phyloP scores from a whole-genome alignment of 139 green algal species.

The Chlamydomonas sp. region DNA sequence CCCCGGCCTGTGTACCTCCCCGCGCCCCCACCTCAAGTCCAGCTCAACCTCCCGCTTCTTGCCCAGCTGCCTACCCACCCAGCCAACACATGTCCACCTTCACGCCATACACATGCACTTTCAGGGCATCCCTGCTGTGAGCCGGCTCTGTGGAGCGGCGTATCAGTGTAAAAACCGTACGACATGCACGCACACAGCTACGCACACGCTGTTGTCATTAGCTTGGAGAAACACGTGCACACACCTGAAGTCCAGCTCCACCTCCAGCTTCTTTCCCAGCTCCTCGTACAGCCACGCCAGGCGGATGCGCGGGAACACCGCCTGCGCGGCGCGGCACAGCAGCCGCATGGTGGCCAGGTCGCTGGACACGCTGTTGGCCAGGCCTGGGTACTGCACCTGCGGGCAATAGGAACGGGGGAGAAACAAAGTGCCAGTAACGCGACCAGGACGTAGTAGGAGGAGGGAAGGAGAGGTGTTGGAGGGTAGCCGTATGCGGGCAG shows the following conservation, averaged over 20 bases:
- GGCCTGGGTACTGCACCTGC: slow-evolving; percentile 71
- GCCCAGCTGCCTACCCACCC: slow-evolving; percentile 45
- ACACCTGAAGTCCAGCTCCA: slow-evolving; percentile 86
- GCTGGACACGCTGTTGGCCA: slow-evolving; percentile 63
- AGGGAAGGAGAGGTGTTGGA: slow-evolving; percentile 2
- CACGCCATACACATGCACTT: too few species aligned
- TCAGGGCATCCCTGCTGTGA: too few species aligned
- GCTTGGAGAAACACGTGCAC: background rate
- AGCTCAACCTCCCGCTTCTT: slow-evolving; percentile 72
- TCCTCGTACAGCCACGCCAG: slow-evolving; percentile 76
- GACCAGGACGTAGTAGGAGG: background rate
- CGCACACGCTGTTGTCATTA: background rate
- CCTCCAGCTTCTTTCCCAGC: slow-evolving; percentile 71
- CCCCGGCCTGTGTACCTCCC: too few species aligned
- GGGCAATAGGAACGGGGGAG: background rate
- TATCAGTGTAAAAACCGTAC: too few species aligned
- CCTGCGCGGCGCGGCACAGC: slow-evolving; percentile 43
- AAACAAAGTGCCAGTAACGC: too few species aligned
- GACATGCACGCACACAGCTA: too few species aligned
- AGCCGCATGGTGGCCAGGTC: slow-evolving; percentile 76
- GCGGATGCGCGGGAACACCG: slow-evolving; percentile 68
- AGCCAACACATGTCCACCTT: too few species aligned
- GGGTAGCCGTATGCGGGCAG: too few species aligned
- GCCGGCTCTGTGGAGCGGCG: too few species aligned
- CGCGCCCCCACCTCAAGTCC: slow-evolving; percentile 57